phyloP scores from a whole-genome alignment of 2,329 filamentous ascomycete genomes.

The Fusarium sp. region DNA sequence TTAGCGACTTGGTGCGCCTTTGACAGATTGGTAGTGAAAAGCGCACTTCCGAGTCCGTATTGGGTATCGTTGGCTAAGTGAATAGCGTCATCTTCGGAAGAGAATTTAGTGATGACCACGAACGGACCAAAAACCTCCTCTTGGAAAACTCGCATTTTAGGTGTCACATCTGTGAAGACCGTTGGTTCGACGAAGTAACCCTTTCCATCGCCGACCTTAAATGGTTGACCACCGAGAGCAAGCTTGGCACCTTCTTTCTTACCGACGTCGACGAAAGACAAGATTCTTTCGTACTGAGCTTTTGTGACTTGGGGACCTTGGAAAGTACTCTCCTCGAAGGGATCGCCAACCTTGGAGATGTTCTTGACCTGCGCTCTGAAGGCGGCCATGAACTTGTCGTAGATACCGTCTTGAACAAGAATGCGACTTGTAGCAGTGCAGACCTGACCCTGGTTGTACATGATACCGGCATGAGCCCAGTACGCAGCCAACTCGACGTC shows the following conservation, averaged over 20 bases:
- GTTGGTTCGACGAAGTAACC: constrained; percentile 62
- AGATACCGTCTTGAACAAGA: constrained; percentile 70
- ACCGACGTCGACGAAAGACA: constrained; percentile 76
- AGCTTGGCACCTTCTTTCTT: constrained; percentile 78
- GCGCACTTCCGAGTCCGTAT: constrained; percentile 71
- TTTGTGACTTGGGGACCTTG: constrained; percentile 82
- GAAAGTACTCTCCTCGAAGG: constrained; percentile 76
- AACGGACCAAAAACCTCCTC: constrained; percentile 63
- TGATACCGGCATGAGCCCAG: constrained; percentile 62
- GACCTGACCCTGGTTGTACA: constrained; percentile 73
- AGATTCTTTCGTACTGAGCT: constrained; percentile 75
- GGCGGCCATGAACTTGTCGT: constrained; percentile 69
- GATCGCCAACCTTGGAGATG: constrained; percentile 75
- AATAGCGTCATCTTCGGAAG: constrained; percentile 58
- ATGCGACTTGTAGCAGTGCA: constrained; percentile 75
- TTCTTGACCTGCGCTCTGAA: constrained; percentile 27
- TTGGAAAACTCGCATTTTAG: constrained; percentile 58
- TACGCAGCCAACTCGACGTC: constrained; percentile 77
- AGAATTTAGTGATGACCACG: constrained; percentile 57
- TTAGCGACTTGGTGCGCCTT: constrained; percentile 62
- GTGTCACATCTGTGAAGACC: constrained; percentile 58
- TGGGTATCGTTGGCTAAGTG: constrained; percentile 63
- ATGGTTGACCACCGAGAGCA: constrained; percentile 66
- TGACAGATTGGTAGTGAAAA: constrained; percentile 71
- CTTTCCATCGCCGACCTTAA: constrained; percentile 52